A percentile compares a stretch with the other conserved stretches of the same genome.
Evolutionary conservation across 306 rosid genomes (phyloP).

Genomic region (Parietaria judaica): DNA sequence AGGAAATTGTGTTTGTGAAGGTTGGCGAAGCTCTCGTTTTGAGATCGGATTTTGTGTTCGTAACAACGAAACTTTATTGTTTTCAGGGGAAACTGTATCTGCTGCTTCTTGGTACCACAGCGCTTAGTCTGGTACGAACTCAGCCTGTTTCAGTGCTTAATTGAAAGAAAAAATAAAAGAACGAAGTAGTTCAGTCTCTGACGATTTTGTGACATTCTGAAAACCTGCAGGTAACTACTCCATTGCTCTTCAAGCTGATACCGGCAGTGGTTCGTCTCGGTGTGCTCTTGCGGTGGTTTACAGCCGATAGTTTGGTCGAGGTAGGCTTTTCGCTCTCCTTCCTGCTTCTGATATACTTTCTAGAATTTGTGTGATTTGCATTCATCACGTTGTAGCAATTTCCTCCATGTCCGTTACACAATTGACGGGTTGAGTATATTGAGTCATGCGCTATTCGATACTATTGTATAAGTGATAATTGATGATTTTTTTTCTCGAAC

Average conservation of each 20-base stretch:
- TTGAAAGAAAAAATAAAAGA: neutral
- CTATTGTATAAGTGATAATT: no score
- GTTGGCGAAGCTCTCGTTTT: no score
- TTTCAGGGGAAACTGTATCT: conserved; percentile 52
- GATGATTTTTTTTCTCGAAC: no score
- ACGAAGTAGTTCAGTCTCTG: neutral
- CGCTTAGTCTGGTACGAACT: conserved; percentile 45
- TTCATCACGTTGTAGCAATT: no score
- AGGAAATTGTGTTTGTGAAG: no score
- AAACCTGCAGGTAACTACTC: conserved; percentile 78
- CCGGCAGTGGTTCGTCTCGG: conserved; percentile 96
- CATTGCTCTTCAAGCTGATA: conserved; percentile 88
- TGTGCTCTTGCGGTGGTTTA: conserved; percentile 83
- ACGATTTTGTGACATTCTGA: neutral
- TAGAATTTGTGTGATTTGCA: no score
- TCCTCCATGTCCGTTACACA: no score
- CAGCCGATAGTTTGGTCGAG: conserved; percentile 71
- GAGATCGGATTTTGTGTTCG: neutral
- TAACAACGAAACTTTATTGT: conserved; percentile 6
- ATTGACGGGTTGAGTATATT: no score
- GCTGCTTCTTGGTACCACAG: conserved; percentile 56
- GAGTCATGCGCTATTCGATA: no score
- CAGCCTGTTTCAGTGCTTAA: neutral
- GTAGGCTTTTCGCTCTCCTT: conserved; percentile 26
- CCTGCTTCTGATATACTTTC: conserved; percentile 5